These are phyloP conservation scores for Salix exigua DNA, from an alignment of 345 rosid species.

Conservation along the genomic window DNA sequence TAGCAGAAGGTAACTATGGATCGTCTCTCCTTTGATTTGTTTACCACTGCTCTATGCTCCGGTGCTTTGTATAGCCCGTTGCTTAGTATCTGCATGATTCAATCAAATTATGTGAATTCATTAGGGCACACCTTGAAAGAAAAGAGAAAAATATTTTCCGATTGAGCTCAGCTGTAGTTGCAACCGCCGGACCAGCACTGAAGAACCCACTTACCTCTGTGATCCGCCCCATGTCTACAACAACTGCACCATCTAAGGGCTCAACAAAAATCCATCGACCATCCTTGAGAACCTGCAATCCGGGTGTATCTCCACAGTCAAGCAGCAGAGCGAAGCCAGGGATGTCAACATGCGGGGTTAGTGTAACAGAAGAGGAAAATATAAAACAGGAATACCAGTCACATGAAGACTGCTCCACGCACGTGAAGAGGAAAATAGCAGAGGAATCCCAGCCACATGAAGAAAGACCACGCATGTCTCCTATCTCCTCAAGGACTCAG, in stretches of 20 bases:
- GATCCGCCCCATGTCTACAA: constrained; percentile 17
- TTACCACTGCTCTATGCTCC: constrained; percentile 21
- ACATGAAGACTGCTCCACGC: too few relatives aligned
- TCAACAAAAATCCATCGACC: constrained; percentile 14
- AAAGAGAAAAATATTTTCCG: too few relatives aligned
- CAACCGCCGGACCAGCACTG: too few relatives aligned
- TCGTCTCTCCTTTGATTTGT: constrained; percentile 19
- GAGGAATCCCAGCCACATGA: too few relatives aligned
- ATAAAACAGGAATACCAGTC: too few relatives aligned
- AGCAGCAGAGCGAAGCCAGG: constrained; percentile 18
- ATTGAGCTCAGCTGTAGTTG: too few relatives aligned
- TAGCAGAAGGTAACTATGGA: constrained; percentile 36
- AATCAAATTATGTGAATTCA: too few relatives aligned
- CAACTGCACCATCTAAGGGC: constrained; percentile 16
- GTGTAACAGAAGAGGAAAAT: too few relatives aligned
- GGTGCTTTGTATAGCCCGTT: constrained; percentile 26
- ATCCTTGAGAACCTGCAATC: constrained; percentile 16
- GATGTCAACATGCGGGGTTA: constrained; percentile 20
- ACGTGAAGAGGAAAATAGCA: too few relatives aligned
- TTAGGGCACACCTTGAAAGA: too few relatives aligned
- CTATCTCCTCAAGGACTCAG: too few relatives aligned
- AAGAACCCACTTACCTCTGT: constrained; percentile 4
- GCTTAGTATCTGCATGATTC: constrained; percentile 16
- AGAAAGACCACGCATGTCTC: too few relatives aligned
- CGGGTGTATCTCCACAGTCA: constrained; percentile 19